Evolutionary conservation across 345 rosid genomes (phyloP).

Genomic region (Leavenworthia alabamica): DNA sequence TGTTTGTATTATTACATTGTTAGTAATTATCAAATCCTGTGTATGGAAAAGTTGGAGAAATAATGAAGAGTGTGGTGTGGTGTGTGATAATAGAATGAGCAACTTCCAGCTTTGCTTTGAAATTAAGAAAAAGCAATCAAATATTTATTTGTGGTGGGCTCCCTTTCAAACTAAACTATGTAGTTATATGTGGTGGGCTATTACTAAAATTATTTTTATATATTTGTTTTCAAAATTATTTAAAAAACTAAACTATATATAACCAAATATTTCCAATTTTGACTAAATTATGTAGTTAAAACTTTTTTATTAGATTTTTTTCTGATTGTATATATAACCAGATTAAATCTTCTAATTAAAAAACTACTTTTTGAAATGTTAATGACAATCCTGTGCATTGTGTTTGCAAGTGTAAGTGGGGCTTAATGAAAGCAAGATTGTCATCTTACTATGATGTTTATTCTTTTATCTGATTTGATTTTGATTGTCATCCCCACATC

Average conservation of each 20-base stretch:
- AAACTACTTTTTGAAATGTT: too few relatives aligned
- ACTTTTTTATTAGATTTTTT: too few relatives aligned
- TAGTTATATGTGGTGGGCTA: too few relatives aligned
- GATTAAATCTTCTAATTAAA: too few relatives aligned
- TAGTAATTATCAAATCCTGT: constrained; percentile 19
- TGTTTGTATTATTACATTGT: constrained; percentile 13
- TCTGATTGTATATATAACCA: too few relatives aligned
- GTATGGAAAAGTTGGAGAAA: constrained; percentile 18
- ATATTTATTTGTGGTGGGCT: constrained; percentile 27
- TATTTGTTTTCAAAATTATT: too few relatives aligned
- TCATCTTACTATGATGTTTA: constrained; percentile 14
- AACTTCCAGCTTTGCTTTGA: constrained; percentile 33
- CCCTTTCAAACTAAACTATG: too few relatives aligned
- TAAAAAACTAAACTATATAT: too few relatives aligned
- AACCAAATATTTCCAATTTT: too few relatives aligned
- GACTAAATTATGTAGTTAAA: too few relatives aligned
- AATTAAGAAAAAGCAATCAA: constrained; percentile 25
- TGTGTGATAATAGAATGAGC: constrained; percentile 25
- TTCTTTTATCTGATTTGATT: neutral
- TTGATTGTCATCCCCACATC: neutral
- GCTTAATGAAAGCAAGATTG: neutral
- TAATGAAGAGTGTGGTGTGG: constrained; percentile 23
- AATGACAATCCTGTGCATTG: too few relatives aligned
- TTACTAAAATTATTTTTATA: too few relatives aligned
- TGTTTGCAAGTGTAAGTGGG: constrained; percentile 3